Percentiles rank a stretch among this genome's conserved stretches.
These are phyloP conservation scores for Phytophthora foliorum DNA, from an alignment of 352 stramenopile genomes.

Conservation along the genomic window DNA sequence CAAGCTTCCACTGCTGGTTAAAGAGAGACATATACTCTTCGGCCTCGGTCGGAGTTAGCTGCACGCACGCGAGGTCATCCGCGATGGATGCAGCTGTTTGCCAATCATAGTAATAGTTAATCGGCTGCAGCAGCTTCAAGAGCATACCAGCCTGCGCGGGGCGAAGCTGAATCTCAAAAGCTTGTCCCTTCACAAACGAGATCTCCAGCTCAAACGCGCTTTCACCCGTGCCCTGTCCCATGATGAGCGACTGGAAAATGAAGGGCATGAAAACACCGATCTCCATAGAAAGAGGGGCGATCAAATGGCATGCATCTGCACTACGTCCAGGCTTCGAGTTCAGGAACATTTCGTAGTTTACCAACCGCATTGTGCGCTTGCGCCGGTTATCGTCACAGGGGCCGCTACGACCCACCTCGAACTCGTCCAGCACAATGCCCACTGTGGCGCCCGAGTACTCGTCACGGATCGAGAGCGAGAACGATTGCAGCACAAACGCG, in stretches of 20 bases:
- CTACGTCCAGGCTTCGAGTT: constrained; percentile 52
- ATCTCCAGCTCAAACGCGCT: constrained; percentile 68
- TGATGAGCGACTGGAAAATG: constrained; percentile 72
- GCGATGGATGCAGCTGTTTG: constrained; percentile 57
- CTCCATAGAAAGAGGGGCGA: constrained; percentile 63
- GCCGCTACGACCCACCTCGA: constrained; percentile 61
- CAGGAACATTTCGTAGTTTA: constrained; percentile 78
- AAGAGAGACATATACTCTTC: constrained; percentile 76
- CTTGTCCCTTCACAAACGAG: constrained; percentile 41
- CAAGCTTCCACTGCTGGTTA: constrained; percentile 60
- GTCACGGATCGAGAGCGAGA: constrained; percentile 70
- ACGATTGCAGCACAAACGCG: constrained; percentile 53
- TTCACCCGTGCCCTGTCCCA: constrained; percentile 46
- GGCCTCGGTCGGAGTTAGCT: constrained; percentile 51
- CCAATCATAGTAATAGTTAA: constrained; percentile 81
- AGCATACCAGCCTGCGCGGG: constrained; percentile 73
- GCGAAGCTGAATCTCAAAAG: constrained; percentile 63
- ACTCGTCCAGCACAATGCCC: constrained; percentile 66
- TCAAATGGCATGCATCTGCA: constrained; percentile 53
- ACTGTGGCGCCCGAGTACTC: constrained; percentile 64
- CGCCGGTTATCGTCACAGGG: constrained; percentile 38
- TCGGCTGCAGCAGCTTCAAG: constrained; percentile 61
- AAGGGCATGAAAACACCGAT: constrained; percentile 72
- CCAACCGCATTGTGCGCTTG: constrained; percentile 60
- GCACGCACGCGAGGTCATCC: constrained; percentile 72